These are phyloP conservation scores for Vanderwaltozyma tropicalis DNA, from an alignment of 805 yeast genomes.

Conservation along the genomic window DNA sequence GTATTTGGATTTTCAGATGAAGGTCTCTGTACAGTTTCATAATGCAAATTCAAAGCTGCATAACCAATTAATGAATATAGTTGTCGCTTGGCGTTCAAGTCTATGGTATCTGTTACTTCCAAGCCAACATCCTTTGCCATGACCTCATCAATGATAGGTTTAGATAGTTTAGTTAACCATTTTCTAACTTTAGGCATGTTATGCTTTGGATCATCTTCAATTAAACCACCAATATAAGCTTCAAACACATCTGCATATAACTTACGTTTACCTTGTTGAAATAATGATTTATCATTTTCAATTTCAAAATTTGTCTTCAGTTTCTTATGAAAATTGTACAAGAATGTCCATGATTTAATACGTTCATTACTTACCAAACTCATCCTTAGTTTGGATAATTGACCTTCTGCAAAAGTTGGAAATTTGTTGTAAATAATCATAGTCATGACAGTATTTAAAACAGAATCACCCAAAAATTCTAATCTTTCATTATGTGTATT, in stretches of 20 bases:
- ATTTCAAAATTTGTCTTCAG: conserved; percentile 41
- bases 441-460: conserved; percentile 64
- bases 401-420: conserved; percentile 73
- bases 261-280: conserved; percentile 50
- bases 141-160: conserved; percentile 32
- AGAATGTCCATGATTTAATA: conserved; percentile 55
- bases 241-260: conserved; percentile 84
- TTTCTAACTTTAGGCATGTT: conserved; percentile 39
- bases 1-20: conserved; percentile 34
- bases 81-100: conserved; percentile 64
- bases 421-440: conserved; percentile 52
- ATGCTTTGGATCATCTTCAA: conserved; percentile 39
- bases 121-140: conserved; percentile 13
- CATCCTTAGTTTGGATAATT: conserved; percentile 59
- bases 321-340: conserved; percentile 54
- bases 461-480: conserved; percentile 86
- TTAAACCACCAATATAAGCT: conserved; percentile 84
- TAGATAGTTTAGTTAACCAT: conserved; percentile 48
- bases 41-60: conserved; percentile 53
- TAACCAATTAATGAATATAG: conserved; percentile 73
- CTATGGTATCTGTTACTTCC: conserved; percentile 32
- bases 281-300: conserved; percentile 16
- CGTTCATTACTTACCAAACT: conserved; percentile 63
- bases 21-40: conserved; percentile 34
- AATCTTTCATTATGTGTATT: conserved; percentile 72